These are phyloP conservation scores for Nematocida sp. DNA, from an alignment of 371 early-diverging fungal genomes.

Conservation along the genomic window DNA sequence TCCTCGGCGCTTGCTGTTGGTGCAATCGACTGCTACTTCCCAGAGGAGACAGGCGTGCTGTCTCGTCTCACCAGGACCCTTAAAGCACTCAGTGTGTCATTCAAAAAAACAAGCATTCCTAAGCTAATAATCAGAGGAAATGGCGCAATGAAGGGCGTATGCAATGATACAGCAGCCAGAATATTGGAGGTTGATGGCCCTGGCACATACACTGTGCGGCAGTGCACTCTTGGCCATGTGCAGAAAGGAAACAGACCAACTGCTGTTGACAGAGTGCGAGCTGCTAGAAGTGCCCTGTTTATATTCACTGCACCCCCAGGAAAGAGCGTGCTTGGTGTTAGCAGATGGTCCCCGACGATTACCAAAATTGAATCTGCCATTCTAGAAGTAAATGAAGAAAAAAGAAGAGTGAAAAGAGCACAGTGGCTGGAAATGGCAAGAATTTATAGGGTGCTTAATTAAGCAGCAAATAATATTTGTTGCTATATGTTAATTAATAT, in stretches of 20 bases:
- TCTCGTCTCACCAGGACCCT: conserved; percentile 60
- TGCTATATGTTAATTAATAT: not conserved
- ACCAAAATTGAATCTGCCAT: conserved; percentile 15
- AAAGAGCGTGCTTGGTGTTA: conserved; percentile 18
- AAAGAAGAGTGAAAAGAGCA: conserved; percentile 55
- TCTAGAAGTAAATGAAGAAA: conserved; percentile 43
- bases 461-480: not conserved
- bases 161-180: conserved; percentile 78
- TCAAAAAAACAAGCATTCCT: conserved; percentile 41
- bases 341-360: not conserved
- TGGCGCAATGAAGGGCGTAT: conserved; percentile 70
- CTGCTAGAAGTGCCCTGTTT: conserved; percentile 70
- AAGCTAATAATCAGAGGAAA: conserved; percentile 71
- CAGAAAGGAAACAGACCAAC: conserved; percentile 91
- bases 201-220: conserved; percentile 82
- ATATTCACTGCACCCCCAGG: conserved; percentile 18
- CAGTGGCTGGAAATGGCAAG: conserved; percentile 55
- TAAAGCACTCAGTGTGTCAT: conserved; percentile 58
- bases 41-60: conserved; percentile 70
- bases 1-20: conserved; percentile 83
- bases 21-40: conserved; percentile 87
- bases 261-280: conserved; percentile 88
- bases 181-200: conserved; percentile 88
- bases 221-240: conserved; percentile 85
- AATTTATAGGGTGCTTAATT: conserved; percentile 52